Base-by-base conservation (phyloP, 202 grass and related monocot species). In the Bolboschoenoplectus hybrid region DNA sequence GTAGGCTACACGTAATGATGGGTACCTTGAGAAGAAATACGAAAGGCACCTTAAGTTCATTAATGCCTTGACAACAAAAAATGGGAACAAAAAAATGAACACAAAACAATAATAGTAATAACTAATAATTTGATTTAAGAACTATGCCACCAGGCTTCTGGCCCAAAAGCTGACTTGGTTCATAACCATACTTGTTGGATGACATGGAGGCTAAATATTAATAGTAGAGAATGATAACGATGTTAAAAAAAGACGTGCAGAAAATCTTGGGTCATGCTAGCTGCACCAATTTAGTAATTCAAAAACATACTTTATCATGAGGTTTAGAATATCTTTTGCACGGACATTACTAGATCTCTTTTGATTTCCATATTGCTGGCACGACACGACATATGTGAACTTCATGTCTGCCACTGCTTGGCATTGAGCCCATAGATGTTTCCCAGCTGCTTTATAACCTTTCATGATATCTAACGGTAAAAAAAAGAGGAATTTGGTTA, bases 321-420 rank as follows among this genome's bases (percentile, higher is more conserved):
- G 92, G 75, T 93, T 87, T 69, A 94, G 89, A 89, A 97, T 94
- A 85, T 94, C 95, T 90, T 93, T 91, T 38, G 95, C 95, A 86
- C 56, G 89, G 34, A 71, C 36, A 81, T 93, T 85, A 83, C 89
- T 93, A 87, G 95, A 91, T 85, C 95, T 89, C 87, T 97, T 97
- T 83, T 94, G 89, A 89, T 91, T 94, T 86, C 95, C 95, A 89
- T 97, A 97, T 79, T 97, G 92, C 89, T 97, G 95, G 88, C 95
- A 97, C 40, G 95, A 97, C 63, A 97, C 95, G 6, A 97, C 95
- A 85, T 94, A 94, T 32, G 93, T 93, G 81, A 98, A 98, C 85
- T 98, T 98, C 95, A 98, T 93, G 70, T 98, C 93, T 76, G 91
- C 88, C 65, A 98, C 57, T 69, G 92, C 91, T 92, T 98, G 91